These are phyloP conservation scores for Boletus edulis DNA, from an alignment of 768 basidiomycete species.

Conservation along the genomic window DNA sequence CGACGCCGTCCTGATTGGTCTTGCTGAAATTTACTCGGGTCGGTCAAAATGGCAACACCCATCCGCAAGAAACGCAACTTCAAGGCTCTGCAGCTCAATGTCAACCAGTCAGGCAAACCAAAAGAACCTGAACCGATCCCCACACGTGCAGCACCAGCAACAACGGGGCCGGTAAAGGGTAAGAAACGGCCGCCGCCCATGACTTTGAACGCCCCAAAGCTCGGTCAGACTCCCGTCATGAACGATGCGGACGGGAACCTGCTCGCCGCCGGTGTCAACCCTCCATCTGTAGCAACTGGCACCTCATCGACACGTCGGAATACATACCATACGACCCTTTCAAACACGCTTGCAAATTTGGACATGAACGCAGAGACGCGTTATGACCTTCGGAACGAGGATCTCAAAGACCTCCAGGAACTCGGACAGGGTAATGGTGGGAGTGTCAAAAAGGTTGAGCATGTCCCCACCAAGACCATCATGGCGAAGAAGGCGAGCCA, in stretches of 20 bases:
- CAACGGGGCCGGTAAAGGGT: slow-evolving; percentile 37
- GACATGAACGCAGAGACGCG: slow-evolving; percentile 86
- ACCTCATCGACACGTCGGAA: slow-evolving; percentile 57
- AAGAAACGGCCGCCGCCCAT: slow-evolving; percentile 84
- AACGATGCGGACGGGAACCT: slow-evolving; percentile 39
- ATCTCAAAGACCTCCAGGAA: slow-evolving; percentile 86
- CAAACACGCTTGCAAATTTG: slow-evolving; percentile 80
- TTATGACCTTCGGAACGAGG: slow-evolving; percentile 82
- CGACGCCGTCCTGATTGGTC: neutral
- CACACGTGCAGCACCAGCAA: slow-evolving; percentile 45
- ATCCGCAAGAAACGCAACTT: slow-evolving; percentile 92
- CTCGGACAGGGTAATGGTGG: slow-evolving; percentile 97
- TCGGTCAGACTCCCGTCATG: slow-evolving; percentile 37
- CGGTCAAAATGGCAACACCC: slow-evolving; percentile 34
- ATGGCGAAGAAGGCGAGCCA: slow-evolving; percentile 95
- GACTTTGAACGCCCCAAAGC: slow-evolving; percentile 72
- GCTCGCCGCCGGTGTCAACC: slow-evolving; percentile 45
- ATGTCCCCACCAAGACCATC: slow-evolving; percentile 82
- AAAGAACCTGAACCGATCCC: slow-evolving; percentile 44
- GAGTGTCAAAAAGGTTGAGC: slow-evolving; percentile 95
- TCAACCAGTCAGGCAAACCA: slow-evolving; percentile 41
- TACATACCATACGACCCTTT: slow-evolving; percentile 77
- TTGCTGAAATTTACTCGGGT: slow-evolving; percentile 4
- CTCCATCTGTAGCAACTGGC: slow-evolving; percentile 51
- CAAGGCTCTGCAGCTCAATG: slow-evolving; percentile 78